Percentiles rank a stretch among this genome's conserved stretches.
Conservation (phyloP, 306 rosid genomes). For the Herpetospermum pedunculosum region DNA sequence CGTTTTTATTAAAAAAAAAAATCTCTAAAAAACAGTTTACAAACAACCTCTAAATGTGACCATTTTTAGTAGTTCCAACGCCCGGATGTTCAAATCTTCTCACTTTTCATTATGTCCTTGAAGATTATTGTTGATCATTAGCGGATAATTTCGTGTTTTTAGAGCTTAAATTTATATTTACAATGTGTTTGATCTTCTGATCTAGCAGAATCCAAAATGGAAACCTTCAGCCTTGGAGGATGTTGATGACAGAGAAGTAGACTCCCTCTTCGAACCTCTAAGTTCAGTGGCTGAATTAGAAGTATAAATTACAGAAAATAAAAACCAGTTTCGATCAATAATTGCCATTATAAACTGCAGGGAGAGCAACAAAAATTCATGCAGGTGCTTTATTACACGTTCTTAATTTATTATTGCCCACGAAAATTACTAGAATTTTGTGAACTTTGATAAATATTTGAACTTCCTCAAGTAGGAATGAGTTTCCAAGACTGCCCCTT, state of each 20-base stretch:
- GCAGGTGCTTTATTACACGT: not conserved
- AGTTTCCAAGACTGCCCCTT: not conserved
- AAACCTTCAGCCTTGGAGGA: constrained; percentile 63
- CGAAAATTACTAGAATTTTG: not conserved
- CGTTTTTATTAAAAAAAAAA: no score
- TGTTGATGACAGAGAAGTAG: constrained; percentile 46
- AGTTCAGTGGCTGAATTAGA: constrained; percentile 37
- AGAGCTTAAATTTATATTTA: not conserved
- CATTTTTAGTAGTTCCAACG: not conserved
- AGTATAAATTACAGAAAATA: constrained; percentile 18
- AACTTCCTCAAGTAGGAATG: not conserved
- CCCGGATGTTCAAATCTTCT: no score
- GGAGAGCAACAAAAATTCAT: not conserved
- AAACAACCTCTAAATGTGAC: not conserved
- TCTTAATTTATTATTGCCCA: not conserved
- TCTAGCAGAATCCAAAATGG: constrained; percentile 81
- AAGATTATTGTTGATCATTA: not conserved
- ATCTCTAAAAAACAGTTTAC: not conserved
- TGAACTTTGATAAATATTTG: not conserved
- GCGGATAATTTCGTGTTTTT: not conserved
- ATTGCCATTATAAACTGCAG: not conserved
- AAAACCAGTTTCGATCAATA: not conserved
- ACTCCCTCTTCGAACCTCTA: constrained; percentile 52
- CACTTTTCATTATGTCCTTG: no score
- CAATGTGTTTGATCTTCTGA: not conserved